Evolutionary conservation across 805 yeast genomes (phyloP).

Genomic region (Wickerhamomyces xylosicus): DNA sequence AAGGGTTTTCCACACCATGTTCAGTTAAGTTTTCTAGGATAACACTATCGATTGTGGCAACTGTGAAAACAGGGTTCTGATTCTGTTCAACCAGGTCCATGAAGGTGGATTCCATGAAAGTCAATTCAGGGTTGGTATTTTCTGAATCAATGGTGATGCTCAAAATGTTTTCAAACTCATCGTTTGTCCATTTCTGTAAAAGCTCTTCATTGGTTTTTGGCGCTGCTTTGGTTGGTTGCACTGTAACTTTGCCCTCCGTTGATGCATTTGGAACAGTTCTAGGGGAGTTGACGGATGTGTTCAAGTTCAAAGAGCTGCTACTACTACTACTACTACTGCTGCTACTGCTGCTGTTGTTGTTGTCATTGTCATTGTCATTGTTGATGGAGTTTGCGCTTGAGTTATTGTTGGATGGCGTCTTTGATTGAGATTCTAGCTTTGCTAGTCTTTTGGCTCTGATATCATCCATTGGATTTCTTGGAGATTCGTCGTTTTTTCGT

Average conservation of each 20-base stretch:
- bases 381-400: background rate
- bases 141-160: slow-evolving; percentile 15
- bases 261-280: background rate
- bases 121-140: slow-evolving; percentile 2
- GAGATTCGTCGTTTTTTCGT: background rate
- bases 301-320: background rate
- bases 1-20: slow-evolving; percentile 35
- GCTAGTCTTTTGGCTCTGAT: slow-evolving; percentile 27
- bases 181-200: slow-evolving; percentile 3
- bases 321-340: background rate
- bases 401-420: background rate
- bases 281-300: slow-evolving; percentile 1
- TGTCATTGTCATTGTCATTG: background rate
- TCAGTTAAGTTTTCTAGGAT: slow-evolving; percentile 50
- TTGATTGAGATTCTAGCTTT: slow-evolving; percentile 6
- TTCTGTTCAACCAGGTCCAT: slow-evolving; percentile 14
- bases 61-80: slow-evolving; percentile 11
- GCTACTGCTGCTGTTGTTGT: background rate
- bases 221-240: background rate
- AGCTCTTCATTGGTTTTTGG: background rate
- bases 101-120: slow-evolving; percentile 15
- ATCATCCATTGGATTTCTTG: slow-evolving; percentile 15
- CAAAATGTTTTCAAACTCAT: slow-evolving; percentile 9
- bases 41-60: slow-evolving; percentile 31
- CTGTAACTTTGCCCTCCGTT: background rate